phyloP scores from a whole-genome alignment of 106 monocot genomes.

The Amphibolis antarctica region DNA sequence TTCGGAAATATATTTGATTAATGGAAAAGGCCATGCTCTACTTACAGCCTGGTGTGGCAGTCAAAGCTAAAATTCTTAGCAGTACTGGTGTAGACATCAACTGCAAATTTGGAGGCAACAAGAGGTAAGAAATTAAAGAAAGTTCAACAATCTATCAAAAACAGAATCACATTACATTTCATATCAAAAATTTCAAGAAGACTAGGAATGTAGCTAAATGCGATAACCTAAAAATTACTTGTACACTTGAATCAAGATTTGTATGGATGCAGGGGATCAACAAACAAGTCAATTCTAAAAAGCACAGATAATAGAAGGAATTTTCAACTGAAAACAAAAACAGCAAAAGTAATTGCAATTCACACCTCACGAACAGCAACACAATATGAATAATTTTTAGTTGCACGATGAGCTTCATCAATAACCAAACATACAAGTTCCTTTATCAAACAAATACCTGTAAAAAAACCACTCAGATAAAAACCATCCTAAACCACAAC shows the following conservation, averaged over 20 bases:
- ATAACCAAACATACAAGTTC: slow-evolving; percentile 89
- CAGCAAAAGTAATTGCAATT: slow-evolving; percentile 5
- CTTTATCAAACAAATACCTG: slow-evolving; percentile 69
- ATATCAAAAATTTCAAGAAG: not conserved
- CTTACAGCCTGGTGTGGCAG: slow-evolving; percentile 99
- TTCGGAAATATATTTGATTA: not conserved
- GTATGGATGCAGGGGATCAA: too few species aligned
- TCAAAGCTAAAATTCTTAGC: slow-evolving; percentile 90
- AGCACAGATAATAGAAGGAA: too few species aligned
- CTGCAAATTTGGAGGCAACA: slow-evolving; percentile 26
- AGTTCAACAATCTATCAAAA: not conserved
- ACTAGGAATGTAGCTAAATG: not conserved
- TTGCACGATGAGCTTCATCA: slow-evolving; percentile 96
- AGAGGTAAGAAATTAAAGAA: not conserved
- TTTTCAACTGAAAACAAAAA: too few species aligned
- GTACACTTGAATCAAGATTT: too few species aligned
- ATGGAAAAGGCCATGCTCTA: slow-evolving; percentile 1
- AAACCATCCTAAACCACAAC: too few species aligned
- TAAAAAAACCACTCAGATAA: too few species aligned
- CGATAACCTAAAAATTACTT: too few species aligned
- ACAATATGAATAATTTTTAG: slow-evolving; percentile 82
- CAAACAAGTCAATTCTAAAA: too few species aligned
- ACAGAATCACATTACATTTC: too few species aligned
- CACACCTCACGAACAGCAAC: slow-evolving; percentile 84
- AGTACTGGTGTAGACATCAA: slow-evolving; percentile 58